Evolutionary conservation across 306 rosid species (phyloP).

Genomic region (Citrullus colocynthis): DNA sequence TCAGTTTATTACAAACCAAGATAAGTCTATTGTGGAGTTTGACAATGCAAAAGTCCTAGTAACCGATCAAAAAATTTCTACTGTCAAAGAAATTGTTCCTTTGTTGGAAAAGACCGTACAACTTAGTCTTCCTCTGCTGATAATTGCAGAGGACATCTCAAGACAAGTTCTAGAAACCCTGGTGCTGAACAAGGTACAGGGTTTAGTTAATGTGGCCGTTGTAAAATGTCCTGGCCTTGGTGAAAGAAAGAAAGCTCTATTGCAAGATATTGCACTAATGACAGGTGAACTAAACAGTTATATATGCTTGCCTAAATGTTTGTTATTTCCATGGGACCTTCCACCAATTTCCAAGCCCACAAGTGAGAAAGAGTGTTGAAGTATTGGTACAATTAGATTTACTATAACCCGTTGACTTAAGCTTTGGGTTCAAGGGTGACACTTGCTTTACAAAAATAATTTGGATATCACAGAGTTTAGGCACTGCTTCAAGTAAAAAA

Average conservation of each 20-base stretch:
- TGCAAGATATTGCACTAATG: slow-evolving; percentile 94
- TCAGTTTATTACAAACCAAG: slow-evolving; percentile 84
- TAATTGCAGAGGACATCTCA: slow-evolving; percentile 83
- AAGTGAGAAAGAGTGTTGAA: too few species aligned
- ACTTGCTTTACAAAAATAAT: neutral
- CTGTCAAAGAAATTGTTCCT: slow-evolving; percentile 67
- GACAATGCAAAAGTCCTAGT: slow-evolving; percentile 77
- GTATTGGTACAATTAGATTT: too few species aligned
- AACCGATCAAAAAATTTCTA: slow-evolving; percentile 79
- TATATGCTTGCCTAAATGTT: neutral
- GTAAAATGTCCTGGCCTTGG: slow-evolving; percentile 82
- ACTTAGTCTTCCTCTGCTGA: slow-evolving; percentile 73
- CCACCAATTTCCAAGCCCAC: too few species aligned
- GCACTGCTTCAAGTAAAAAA: too few species aligned
- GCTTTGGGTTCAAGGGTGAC: too few species aligned
- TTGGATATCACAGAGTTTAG: neutral
- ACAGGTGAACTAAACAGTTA: slow-evolving; percentile 39
- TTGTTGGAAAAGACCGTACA: slow-evolving; percentile 80
- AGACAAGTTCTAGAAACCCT: slow-evolving; percentile 63
- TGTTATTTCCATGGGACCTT: neutral
- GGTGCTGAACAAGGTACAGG: slow-evolving; percentile 76
- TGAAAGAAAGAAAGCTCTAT: slow-evolving; percentile 67
- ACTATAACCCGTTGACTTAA: too few species aligned
- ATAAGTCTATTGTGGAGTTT: slow-evolving; percentile 74
- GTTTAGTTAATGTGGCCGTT: slow-evolving; percentile 71